Conservation (phyloP, 2,329 filamentous ascomycete species). For the Talaromyces albobiverticillius region DNA sequence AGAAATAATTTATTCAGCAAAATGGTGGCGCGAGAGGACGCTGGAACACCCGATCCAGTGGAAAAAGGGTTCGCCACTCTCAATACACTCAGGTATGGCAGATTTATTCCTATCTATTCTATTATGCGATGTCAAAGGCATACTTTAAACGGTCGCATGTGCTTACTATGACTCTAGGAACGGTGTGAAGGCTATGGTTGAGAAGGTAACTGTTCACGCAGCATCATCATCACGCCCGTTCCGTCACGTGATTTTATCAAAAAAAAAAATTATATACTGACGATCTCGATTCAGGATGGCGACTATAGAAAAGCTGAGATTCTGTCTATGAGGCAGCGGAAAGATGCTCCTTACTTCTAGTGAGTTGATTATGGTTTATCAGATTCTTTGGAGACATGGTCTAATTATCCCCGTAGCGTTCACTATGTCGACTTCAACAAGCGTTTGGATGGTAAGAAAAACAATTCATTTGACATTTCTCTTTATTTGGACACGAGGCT, state of each 20-base stretch:
- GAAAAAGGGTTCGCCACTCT: constrained; percentile 82
- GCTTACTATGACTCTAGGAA: constrained; percentile 49
- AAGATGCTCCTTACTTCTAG: constrained; percentile 86
- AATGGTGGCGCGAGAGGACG: constrained; percentile 59
- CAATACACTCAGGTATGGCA: constrained; percentile 71
- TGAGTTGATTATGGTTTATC: constrained; percentile 27
- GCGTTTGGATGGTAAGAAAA: constrained; percentile 57
- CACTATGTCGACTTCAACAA: constrained; percentile 99
- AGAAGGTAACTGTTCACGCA: constrained; percentile 56
- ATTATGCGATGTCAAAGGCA: not conserved
- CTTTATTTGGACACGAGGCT: constrained; percentile 15
- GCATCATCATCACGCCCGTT: constrained; percentile 17
- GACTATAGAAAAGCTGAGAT: constrained; percentile 91
- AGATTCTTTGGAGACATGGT: constrained; percentile 9
- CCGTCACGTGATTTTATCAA: constrained; percentile 31
- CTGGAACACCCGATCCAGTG: constrained; percentile 56
- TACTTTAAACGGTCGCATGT: constrained; percentile 34
- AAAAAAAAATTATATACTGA: constrained; percentile 11
- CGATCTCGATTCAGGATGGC: constrained; percentile 57
- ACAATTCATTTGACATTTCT: not conserved
- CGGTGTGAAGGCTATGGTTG: constrained; percentile 65
- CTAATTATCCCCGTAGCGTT: constrained; percentile 50
- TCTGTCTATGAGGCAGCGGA: constrained; percentile 86
- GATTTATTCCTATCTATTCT: not conserved
- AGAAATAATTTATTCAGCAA: constrained; percentile 16